Percentiles rank a stretch among this genome's conserved stretches.
These are phyloP conservation scores for Mortierella sp. DNA, from an alignment of 371 early-diverging fungal genomes.

Conservation along the genomic window DNA sequence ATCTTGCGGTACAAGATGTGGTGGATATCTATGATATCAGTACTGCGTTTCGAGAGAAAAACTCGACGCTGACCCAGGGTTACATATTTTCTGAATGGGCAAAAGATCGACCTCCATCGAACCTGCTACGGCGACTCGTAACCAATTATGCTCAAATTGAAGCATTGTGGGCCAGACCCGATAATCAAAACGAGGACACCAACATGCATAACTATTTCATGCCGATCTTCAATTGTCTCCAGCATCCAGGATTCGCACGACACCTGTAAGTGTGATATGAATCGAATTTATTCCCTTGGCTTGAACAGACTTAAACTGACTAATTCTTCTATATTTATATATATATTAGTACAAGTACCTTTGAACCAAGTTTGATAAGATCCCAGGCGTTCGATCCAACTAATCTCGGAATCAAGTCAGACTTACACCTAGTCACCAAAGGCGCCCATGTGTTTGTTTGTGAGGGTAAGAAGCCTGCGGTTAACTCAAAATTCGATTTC, in stretches of 20 bases:
- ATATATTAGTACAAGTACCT: not conserved
- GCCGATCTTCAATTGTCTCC: constrained; percentile 18
- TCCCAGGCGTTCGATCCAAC: not conserved
- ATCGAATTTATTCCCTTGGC: not conserved
- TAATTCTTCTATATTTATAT: not conserved
- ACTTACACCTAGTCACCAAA: not conserved
- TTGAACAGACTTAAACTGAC: not conserved
- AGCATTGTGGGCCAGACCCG: constrained; percentile 7
- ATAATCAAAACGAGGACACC: constrained; percentile 12
- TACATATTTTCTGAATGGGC: constrained; percentile 20
- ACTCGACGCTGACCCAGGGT: constrained; percentile 13
- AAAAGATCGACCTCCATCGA: constrained; percentile 13
- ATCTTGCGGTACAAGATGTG: constrained; percentile 19
- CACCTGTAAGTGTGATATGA: constrained; percentile 8
- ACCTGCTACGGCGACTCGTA: constrained; percentile 10
- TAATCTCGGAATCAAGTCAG: not conserved
- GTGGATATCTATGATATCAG: constrained; percentile 16
- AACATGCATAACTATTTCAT: constrained; percentile 12
- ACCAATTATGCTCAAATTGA: constrained; percentile 16
- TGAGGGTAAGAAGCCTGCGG: not conserved
- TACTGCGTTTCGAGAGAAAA: constrained; percentile 13
- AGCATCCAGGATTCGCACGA: constrained; percentile 12
- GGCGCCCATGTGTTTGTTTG: constrained; percentile 1
- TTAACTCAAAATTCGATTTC: not conserved
- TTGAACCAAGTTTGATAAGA: constrained; percentile 1